Evolutionary conservation across 1,139 yeast species (phyloP).

Genomic region (Blastobotrys malaysiensis): DNA sequence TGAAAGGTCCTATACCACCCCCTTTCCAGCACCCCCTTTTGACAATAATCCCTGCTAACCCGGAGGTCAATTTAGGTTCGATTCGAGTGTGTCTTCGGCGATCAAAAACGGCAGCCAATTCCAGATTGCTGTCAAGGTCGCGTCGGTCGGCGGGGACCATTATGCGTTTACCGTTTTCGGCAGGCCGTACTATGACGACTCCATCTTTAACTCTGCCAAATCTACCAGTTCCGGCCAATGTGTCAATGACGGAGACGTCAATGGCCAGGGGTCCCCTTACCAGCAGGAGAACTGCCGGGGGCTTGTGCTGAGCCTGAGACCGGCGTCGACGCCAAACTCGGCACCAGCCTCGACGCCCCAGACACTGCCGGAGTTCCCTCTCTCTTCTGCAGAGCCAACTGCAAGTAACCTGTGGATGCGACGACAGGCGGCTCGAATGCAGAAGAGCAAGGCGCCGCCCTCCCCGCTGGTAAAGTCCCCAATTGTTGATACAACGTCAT

Average conservation of each 20-base stretch:
- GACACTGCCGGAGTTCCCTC: slow-evolving; percentile 3
- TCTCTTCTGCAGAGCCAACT: background rate
- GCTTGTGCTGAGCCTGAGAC: slow-evolving; percentile 11
- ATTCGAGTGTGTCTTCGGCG: background rate
- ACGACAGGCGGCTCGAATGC: slow-evolving; percentile 21
- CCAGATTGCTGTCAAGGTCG: background rate
- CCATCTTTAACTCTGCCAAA: slow-evolving; percentile 2
- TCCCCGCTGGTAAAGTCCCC: background rate
- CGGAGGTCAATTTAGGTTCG: slow-evolving; percentile 5
- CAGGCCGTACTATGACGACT: slow-evolving; percentile 15
- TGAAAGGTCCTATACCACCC: background rate
- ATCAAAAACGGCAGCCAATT: background rate
- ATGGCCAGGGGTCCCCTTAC: background rate
- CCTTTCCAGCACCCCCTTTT: background rate
- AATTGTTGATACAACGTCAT: background rate
- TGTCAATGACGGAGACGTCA: slow-evolving; percentile 1
- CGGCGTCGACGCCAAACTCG: no score
- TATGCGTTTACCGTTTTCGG: slow-evolving; percentile 14
- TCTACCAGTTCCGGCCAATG: slow-evolving; percentile 5
- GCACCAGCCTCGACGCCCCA: slow-evolving; percentile 5
- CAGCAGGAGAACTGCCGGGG: slow-evolving; percentile 10
- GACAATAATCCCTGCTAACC: background rate
- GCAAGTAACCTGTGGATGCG: slow-evolving; percentile 18
- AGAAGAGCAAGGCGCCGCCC: slow-evolving; percentile 4
- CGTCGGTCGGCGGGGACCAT: background rate